Evolutionary conservation across 129 eudicot species (phyloP).

Genomic region (Solidago caesia): DNA sequence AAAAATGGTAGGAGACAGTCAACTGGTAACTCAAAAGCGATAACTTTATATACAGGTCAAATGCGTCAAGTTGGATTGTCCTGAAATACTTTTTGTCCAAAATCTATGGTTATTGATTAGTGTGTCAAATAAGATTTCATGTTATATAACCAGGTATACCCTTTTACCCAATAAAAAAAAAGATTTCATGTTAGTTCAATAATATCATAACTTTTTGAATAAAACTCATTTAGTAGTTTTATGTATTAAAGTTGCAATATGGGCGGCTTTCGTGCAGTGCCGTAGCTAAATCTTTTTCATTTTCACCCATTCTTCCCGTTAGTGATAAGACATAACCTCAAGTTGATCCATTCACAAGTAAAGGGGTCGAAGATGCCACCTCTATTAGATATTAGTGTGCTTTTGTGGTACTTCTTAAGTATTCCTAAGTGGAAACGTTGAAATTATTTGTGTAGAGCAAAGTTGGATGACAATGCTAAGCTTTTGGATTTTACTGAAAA

Average conservation of each 20-base stretch:
- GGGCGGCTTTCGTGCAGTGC: background rate
- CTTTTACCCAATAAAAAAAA: too few species aligned
- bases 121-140: background rate
- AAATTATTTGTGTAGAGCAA: slow-evolving; percentile 61
- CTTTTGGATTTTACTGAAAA: slow-evolving; percentile 79
- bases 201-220: background rate
- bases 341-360: background rate
- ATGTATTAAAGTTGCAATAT: background rate
- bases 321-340: background rate
- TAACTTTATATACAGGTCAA: background rate
- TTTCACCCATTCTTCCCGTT: background rate
- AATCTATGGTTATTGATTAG: background rate
- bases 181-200: too few species aligned
- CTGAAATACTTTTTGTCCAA: background rate
- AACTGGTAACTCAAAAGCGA: background rate
- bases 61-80: background rate
- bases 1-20: background rate
- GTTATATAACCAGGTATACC: too few species aligned
- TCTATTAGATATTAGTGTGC: background rate
- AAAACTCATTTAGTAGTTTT: background rate
- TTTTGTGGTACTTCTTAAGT: background rate
- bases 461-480: slow-evolving; percentile 62
- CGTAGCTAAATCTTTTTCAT: background rate
- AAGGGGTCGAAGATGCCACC: too few species aligned
- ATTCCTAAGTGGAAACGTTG: background rate